These are phyloP conservation scores for Coemansia sp. DNA, from an alignment of 192 early-diverging fungal species.

Conservation along the genomic window DNA sequence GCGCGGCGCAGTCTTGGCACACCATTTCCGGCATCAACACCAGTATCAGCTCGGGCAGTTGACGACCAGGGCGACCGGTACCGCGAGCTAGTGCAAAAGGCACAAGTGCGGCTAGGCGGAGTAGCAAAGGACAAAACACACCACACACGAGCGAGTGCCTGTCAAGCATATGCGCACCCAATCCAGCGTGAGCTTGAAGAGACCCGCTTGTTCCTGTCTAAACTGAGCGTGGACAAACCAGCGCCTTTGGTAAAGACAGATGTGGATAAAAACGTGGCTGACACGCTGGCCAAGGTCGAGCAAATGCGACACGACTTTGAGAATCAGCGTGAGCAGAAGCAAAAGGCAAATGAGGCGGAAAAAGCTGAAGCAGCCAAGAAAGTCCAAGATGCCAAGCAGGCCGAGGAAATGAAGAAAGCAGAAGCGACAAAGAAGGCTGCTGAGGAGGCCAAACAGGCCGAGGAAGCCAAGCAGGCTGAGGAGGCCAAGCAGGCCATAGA, in stretches of 20 bases:
- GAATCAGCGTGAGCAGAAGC: conserved; percentile 11
- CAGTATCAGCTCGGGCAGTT: neutral
- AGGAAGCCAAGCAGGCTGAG: too few relatives aligned
- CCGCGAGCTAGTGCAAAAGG: conserved; percentile 13
- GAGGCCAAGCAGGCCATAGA: conserved; percentile 12
- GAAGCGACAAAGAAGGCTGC: too few relatives aligned
- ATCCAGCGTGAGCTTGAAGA: conserved; percentile 38
- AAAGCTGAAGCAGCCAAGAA: conserved; percentile 8
- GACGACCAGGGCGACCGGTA: conserved; percentile 16
- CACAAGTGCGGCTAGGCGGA: neutral
- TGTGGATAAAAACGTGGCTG: conserved; percentile 11
- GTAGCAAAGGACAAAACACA: neutral
- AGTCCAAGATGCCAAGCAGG: neutral
- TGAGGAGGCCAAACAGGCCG: too few relatives aligned
- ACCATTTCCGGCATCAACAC: conserved; percentile 16
- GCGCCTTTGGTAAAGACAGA: neutral
- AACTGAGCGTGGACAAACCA: conserved; percentile 9
- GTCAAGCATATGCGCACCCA: conserved; percentile 18
- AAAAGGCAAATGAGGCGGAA: conserved; percentile 11
- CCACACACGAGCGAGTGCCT: conserved; percentile 17
- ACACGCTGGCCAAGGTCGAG: conserved; percentile 22
- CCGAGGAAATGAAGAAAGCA: too few relatives aligned
- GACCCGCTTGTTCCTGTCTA: conserved; percentile 20
- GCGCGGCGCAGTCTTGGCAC: conserved; percentile 19
- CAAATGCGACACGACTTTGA: conserved; percentile 35